These are phyloP conservation scores for Fraxinus anomala DNA, from an alignment of 257 asterid genomes.

Conservation along the genomic window DNA sequence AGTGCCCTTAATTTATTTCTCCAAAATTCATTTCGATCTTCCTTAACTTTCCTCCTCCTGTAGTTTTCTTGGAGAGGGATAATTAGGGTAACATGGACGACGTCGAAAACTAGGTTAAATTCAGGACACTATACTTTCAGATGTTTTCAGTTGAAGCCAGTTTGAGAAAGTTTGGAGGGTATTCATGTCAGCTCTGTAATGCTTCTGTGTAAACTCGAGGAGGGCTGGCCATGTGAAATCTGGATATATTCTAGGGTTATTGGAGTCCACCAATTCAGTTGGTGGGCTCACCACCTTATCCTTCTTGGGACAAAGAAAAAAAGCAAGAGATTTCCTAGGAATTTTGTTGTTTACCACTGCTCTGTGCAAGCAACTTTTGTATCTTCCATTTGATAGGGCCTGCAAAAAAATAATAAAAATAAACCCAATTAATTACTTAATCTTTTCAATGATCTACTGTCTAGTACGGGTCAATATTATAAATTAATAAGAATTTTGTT, in stretches of 20 bases:
- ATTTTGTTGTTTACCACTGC: constrained; percentile 85
- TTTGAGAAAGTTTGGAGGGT: constrained; percentile 67
- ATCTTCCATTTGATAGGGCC: constrained; percentile 92
- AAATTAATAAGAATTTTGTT: background rate
- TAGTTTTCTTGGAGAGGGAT: background rate
- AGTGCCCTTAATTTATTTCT: background rate
- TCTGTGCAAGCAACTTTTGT: constrained; percentile 86
- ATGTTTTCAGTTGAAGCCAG: constrained; percentile 50
- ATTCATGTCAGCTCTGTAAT: constrained; percentile 90
- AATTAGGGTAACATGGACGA: constrained; percentile 4
- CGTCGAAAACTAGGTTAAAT: background rate
- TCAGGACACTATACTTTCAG: constrained; percentile 12
- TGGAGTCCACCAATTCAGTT: constrained; percentile 67
- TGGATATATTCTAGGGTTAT: constrained; percentile 72
- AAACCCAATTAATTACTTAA: background rate
- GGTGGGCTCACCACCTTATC: constrained; percentile 91
- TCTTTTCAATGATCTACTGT: no score
- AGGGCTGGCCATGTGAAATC: constrained; percentile 74
- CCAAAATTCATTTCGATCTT: constrained; percentile 4
- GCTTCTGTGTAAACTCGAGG: constrained; percentile 85
- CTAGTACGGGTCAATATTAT: background rate
- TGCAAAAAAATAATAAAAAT: constrained; percentile 21
- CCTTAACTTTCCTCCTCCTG: background rate
- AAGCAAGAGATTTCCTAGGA: constrained; percentile 85
- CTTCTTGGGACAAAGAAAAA: constrained; percentile 81